Conservation (phyloP, 371 early-diverging fungal species). For the Mucor saturninus region DNA sequence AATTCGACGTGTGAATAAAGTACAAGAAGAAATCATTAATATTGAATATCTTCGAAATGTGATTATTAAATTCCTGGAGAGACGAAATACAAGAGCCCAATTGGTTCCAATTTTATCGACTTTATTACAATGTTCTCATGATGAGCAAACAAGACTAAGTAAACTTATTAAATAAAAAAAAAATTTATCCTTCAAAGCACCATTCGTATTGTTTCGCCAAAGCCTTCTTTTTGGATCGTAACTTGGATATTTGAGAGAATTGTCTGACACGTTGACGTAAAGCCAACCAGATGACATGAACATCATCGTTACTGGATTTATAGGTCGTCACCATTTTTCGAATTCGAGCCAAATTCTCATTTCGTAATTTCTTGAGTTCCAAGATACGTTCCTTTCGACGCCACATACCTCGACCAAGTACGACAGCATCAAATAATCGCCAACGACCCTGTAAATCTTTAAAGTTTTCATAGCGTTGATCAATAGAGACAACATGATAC, state of each 20-base stretch:
- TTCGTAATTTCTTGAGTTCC: constrained; percentile 42
- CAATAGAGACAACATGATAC: constrained; percentile 56
- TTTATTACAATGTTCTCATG: constrained; percentile 35
- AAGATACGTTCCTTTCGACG: constrained; percentile 47
- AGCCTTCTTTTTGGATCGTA: constrained; percentile 35
- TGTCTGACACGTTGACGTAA: constrained; percentile 39
- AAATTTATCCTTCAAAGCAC: constrained; percentile 22
- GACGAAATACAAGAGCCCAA: constrained; percentile 63
- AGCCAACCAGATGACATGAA: constrained; percentile 42
- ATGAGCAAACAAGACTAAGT: constrained; percentile 33
- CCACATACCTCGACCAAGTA: constrained; percentile 55
- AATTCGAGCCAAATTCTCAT: constrained; percentile 34
- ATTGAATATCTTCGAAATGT: constrained; percentile 84
- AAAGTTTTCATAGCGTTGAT: constrained; percentile 52
- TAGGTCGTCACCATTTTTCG: constrained; percentile 39
- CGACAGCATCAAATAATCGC: constrained; percentile 58
- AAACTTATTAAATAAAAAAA: constrained; percentile 5
- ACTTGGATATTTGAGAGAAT: constrained; percentile 36
- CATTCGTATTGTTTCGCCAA: constrained; percentile 52
- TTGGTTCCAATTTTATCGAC: constrained; percentile 42
- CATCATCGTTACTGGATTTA: constrained; percentile 38
- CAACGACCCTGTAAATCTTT: constrained; percentile 55
- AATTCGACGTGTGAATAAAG: constrained; percentile 44
- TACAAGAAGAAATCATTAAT: constrained; percentile 54
- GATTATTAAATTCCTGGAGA: constrained; percentile 81